A percentile compares a stretch with the other conserved stretches of the same genome.
Evolutionary conservation across 2,329 filamentous ascomycete genomes (phyloP).

Genomic region (Tricladium varicosporioides): DNA sequence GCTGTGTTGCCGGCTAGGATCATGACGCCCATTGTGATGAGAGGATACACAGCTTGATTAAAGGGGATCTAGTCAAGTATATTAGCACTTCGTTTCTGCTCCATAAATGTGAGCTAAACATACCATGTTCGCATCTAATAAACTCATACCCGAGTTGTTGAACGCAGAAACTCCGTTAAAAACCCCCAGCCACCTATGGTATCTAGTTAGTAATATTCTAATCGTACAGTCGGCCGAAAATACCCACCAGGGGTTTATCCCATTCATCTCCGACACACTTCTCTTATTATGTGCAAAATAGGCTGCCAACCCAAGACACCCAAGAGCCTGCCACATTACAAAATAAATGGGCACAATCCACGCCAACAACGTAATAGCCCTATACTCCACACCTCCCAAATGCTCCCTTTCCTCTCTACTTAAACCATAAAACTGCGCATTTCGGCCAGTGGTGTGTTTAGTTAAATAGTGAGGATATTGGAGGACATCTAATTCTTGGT

Average conservation of each 20-base stretch:
- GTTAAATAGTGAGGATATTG: constrained; percentile 27
- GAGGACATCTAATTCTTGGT: constrained; percentile 7
- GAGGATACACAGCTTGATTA: constrained; percentile 38
- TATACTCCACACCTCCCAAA: constrained; percentile 63
- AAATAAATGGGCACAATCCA: constrained; percentile 61
- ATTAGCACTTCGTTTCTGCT: not conserved
- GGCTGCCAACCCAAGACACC: constrained; percentile 57
- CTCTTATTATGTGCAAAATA: constrained; percentile 56
- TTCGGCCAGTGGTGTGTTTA: constrained; percentile 41
- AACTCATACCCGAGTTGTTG: constrained; percentile 69
- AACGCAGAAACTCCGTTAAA: constrained; percentile 69
- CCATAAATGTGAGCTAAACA: constrained; percentile 16
- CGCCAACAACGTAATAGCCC: constrained; percentile 57
- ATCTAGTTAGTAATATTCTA: too few relatives aligned
- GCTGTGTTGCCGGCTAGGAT: constrained; percentile 66
- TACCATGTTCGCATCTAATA: constrained; percentile 64
- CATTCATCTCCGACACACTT: constrained; percentile 49
- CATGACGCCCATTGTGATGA: constrained; percentile 51
- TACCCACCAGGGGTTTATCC: constrained; percentile 56
- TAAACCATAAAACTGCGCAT: constrained; percentile 54
- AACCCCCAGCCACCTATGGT: constrained; percentile 59
- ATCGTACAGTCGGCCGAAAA: too few relatives aligned
- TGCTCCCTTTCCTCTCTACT: constrained; percentile 52
- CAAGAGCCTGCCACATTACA: constrained; percentile 56
- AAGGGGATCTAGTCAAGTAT: constrained; percentile 37